Evolutionary conservation across 2,329 filamentous ascomycete species (phyloP), one percentile per base, ranked within the genome.

Genomic region (Fusarium sp.): DNA sequence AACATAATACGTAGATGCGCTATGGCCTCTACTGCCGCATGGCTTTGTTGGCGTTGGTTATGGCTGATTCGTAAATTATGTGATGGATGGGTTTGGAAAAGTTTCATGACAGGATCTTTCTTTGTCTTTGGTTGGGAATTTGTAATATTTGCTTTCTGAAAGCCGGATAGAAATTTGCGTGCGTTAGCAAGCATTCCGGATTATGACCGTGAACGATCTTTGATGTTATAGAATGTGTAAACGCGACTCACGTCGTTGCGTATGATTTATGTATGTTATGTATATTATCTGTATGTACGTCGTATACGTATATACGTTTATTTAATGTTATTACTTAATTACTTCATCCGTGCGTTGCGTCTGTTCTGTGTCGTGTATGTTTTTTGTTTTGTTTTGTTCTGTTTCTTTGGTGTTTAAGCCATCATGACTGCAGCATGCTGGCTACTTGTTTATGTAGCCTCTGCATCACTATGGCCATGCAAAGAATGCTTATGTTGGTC

Each of bases 1-100:
- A 68, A 75, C 63, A 46, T 50, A 23, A 8, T 70, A 61, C 16
- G 62, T 77, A 98, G 94, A 98, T 98, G 95, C 90, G 92, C 83
- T 98, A 98, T 83, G 96, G 96, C 75, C 88, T 99, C 76, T 98
- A 98, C 87, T 97, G 93, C 82, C 92, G 96, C 80, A 99, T 99
- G 96, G 96, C 96, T 74, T 83, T 99, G 83, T 87, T 99, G 80
- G 96, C 96, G 73, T 86, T 98, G 80, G 93, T 98, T 81, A 92
- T 99, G 92, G 77, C 77, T 71, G 74, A 77, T 55, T 77, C 72
- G 55, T 79, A 76, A 53, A 63, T 48, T 40, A 58, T 47, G 57
- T 46, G 50, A 61, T 27, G 68, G 49, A 32, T 27, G 45, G 47
- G 60, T 50, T 58, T 68, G 49, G 62, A 72, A 65, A 74, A 69